A percentile compares a stretch with the other conserved stretches of the same genome.
Conservation (phyloP, 1,139 yeast genomes). For the Protomyces arabidopsidicola region DNA sequence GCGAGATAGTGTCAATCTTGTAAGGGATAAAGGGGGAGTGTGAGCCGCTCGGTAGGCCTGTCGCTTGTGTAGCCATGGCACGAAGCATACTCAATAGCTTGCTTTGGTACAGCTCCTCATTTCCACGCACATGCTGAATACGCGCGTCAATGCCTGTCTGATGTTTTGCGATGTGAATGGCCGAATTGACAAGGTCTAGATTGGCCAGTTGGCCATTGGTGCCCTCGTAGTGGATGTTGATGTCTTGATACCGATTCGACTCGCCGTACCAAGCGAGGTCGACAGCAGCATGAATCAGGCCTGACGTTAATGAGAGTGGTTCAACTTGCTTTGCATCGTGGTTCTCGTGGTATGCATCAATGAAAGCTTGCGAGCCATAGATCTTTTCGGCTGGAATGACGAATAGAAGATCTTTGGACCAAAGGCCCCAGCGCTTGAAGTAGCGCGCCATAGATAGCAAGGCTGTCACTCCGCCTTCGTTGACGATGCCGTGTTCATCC, state of each 20-base stretch:
- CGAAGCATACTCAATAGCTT: slow-evolving; percentile 57
- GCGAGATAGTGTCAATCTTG: slow-evolving; percentile 73
- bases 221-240: slow-evolving; percentile 79
- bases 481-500: slow-evolving; percentile 53
- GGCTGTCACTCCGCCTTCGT: slow-evolving; percentile 76
- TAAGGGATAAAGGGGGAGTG: slow-evolving; percentile 28
- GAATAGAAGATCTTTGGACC: slow-evolving; percentile 90
- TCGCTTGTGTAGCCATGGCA: slow-evolving; percentile 64
- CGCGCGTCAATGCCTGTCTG: slow-evolving; percentile 64
- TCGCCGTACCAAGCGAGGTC: slow-evolving; percentile 72
- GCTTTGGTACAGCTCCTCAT: slow-evolving; percentile 41
- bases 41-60: slow-evolving; percentile 47
- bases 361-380: slow-evolving; percentile 76
- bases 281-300: slow-evolving; percentile 87
- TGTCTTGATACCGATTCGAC: slow-evolving; percentile 62
- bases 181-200: slow-evolving; percentile 79
- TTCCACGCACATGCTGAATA: slow-evolving; percentile 56
- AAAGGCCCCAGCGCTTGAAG: slow-evolving; percentile 77
- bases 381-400: slow-evolving; percentile 75
- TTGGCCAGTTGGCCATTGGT: slow-evolving; percentile 94
- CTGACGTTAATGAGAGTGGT: slow-evolving; percentile 82
- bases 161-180: slow-evolving; percentile 62
- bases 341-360: slow-evolving; percentile 72
- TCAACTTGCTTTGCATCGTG: not conserved
- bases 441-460: slow-evolving; percentile 71